Evolutionary conservation across 768 basidiomycete genomes (phyloP), one percentile per base, ranked within the genome.

Genomic region (Suillus clintonianus): DNA sequence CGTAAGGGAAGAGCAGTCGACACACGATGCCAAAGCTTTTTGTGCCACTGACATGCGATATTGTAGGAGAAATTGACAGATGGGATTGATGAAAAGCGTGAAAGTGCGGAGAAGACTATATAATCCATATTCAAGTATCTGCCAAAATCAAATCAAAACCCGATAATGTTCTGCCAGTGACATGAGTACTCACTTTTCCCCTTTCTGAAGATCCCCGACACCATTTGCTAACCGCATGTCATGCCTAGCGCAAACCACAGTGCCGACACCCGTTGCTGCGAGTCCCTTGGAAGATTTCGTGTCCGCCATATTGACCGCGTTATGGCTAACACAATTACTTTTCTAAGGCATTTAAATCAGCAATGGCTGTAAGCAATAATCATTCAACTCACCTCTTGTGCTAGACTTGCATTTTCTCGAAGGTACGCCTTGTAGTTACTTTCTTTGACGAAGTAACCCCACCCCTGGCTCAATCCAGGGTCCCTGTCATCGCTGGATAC

Each of bases 131-230:
- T 60, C 22, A 22, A 60, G 39, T 60, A 60, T 30, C 58, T 60
- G 58, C 27, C 27, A 2, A 42, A 60, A 32, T 30, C 4, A 36
- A n/a, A 60, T 32, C 32, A 32, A 32, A 32, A 32, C 3, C 32
- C 32, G 7, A 32, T 32, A 32, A 32, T 32, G 32, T 32, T 32
- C 32, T 32, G 3, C 32, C 32, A 32, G 32, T 32, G 32, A 32
- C 32, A 32, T 32, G 32, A 32, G 37, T 61, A 62, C 13, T 13
- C 62, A 77, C 78, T 72, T 55, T 63, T 77, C 76, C 2, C 75
- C 75, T 45, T 71, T 75, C 53, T 74, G 71, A 0, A 78, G 60
- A 62, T 78, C 76, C 0, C 71, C 74, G 34, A 73, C 42, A 8
- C 30, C 57, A 32, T 63, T 62, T 2, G 64, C 60, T 2, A 59